Evolutionary conservation across 2,329 filamentous ascomycete genomes (phyloP).

Genomic region (Didymella sp.): DNA sequence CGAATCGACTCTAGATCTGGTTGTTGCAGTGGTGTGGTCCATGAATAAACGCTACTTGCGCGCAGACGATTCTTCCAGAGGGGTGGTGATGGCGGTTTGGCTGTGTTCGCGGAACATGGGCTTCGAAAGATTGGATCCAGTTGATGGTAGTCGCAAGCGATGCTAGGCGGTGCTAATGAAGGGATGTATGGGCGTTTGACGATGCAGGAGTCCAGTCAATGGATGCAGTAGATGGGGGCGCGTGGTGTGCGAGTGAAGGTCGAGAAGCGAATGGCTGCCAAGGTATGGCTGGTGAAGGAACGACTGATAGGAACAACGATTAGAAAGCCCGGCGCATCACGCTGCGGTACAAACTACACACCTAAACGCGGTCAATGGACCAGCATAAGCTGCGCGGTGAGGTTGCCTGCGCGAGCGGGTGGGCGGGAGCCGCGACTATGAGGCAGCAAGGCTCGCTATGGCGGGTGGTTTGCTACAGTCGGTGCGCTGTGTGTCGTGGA

Average conservation of each 20-base stretch:
- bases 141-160: constrained; percentile 31
- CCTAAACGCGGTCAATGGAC: constrained; percentile 40
- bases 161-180: constrained; percentile 34
- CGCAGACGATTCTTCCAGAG: constrained; percentile 29
- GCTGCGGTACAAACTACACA: constrained; percentile 25
- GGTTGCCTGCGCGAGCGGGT: constrained; percentile 19
- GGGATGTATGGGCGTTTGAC: constrained; percentile 40
- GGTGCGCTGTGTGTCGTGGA: constrained; percentile 20
- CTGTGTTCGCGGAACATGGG: constrained; percentile 34
- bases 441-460: constrained; percentile 22
- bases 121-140: constrained; percentile 36
- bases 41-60: constrained; percentile 36
- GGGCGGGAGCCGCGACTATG: constrained; percentile 22
- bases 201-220: constrained; percentile 47
- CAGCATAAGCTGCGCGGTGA: constrained; percentile 41
- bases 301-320: constrained; percentile 9
- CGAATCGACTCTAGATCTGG: constrained; percentile 35
- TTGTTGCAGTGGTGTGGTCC: constrained; percentile 35
- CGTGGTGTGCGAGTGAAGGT: constrained; percentile 35
- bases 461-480: constrained; percentile 19
- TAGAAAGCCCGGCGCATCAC: background rate
- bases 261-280: constrained; percentile 54
- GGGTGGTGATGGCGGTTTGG: constrained; percentile 34
- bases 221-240: constrained; percentile 30
- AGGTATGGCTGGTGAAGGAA: constrained; percentile 39